Percentiles rank a stretch among this genome's conserved stretches.
These are phyloP conservation scores for Candida tetrigidarum DNA, from an alignment of 1,139 yeast genomes.

Conservation along the genomic window DNA sequence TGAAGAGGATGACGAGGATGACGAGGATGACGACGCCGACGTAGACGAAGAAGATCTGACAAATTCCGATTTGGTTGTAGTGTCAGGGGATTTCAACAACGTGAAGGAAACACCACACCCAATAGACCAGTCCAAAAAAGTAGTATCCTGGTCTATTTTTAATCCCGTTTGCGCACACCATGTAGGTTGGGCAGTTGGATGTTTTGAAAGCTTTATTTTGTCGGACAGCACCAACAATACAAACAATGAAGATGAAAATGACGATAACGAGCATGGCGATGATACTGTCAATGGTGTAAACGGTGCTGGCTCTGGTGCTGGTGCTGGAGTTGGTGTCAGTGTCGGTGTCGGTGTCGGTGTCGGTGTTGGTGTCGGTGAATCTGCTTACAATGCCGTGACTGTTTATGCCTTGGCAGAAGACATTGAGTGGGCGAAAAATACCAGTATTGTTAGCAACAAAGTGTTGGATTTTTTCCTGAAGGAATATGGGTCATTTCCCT, in stretches of 20 bases:
- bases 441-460: constrained; percentile 74
- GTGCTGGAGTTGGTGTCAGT: too few relatives aligned
- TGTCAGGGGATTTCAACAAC: constrained; percentile 71
- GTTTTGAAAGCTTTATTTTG: constrained; percentile 66
- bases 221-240: constrained; percentile 35
- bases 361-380: constrained; percentile 36
- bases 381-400: constrained; percentile 43
- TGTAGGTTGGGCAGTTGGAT: constrained; percentile 95
- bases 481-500: constrained; percentile 94
- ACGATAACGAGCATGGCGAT: constrained; percentile 35
- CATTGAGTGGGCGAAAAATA: constrained; percentile 64
- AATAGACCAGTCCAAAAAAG: constrained; percentile 70
- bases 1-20: too few relatives aligned
- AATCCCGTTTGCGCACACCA: constrained; percentile 94
- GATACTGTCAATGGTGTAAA: constrained; percentile 36
- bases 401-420: constrained; percentile 63
- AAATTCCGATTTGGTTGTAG: constrained; percentile 63
- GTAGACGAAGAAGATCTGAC: constrained; percentile 56
- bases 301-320: too few relatives aligned
- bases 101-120: constrained; percentile 53
- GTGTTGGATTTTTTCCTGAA: constrained; percentile 84
- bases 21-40: constrained; percentile 32
- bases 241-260: constrained; percentile 44
- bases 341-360: too few relatives aligned
- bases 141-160: constrained; percentile 77